Conservation (phyloP, 257 asterid species). For the Lycium barbarum region DNA sequence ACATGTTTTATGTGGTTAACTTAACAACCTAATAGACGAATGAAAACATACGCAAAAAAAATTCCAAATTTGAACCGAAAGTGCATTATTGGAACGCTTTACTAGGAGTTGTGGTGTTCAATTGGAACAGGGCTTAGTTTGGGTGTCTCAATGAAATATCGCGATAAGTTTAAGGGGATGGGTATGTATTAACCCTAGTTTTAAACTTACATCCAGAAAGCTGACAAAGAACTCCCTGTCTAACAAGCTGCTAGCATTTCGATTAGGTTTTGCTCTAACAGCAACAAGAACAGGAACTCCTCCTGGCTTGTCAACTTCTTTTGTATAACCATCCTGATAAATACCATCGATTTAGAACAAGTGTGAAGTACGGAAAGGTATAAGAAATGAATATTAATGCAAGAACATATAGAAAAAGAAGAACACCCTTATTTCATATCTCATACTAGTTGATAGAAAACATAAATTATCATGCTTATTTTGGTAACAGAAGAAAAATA, state of each 20-base stretch:
- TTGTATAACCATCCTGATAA: slow-evolving; percentile 78
- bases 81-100: no score
- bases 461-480: background rate
- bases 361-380: background rate
- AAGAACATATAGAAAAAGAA: background rate
- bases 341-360: background rate
- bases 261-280: slow-evolving; percentile 72
- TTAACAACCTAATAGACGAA: no score
- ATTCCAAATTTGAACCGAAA: no score
- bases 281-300: slow-evolving; percentile 81
- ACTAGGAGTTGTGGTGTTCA: no score
- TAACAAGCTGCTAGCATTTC: slow-evolving; percentile 45
- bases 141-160: background rate
- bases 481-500: background rate
- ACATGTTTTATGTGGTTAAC: no score
- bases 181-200: background rate
- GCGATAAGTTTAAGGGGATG: background rate
- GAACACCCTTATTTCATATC: background rate
- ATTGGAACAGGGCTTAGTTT: background rate
- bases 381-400: background rate
- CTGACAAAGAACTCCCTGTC: slow-evolving; percentile 61
- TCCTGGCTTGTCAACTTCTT: slow-evolving; percentile 51
- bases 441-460: background rate
- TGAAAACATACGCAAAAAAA: no score
- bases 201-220: slow-evolving; percentile 70